Base-by-base conservation (phyloP, 2,329 filamentous ascomycete species). In the Aureobasidium subglaciale region DNA sequence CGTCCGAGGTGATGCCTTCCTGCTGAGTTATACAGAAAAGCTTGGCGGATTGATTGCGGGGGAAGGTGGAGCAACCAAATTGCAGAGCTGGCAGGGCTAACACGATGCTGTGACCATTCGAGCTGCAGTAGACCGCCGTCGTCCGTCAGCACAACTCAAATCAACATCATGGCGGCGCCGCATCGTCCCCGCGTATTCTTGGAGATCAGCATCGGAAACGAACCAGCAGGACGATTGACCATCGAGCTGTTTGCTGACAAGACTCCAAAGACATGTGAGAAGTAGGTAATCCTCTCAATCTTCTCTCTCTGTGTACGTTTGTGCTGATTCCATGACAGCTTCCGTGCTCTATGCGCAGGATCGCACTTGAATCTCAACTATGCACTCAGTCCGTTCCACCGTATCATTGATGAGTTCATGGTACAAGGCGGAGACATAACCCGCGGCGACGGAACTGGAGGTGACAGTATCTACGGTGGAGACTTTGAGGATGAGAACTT, bases 211-310 rank as follows among this genome's bases (percentile, higher is more conserved):
- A 68, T 72, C 52, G 73, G 67, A 34, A 65, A 64, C 18, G 64
- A 71, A 55, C 72, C 71, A n/a, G 65, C 67, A 15, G 73, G 73
- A 35, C 66, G 74, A 40, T 64, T 76, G 20, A 67, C 68, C 3
- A 69, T 76, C 52, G 74, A 76, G 63, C 69, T 76, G 18, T 76
- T 75, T 66, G 63, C 63, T 20, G 74, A 76, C 63, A 68, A 74
- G 58, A 67, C 72, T 9, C 74, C 74, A 9, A 68, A 67, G 56
- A 75, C 74, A 48, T 73, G 70, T 62, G 72, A 76, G 64, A 76
- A 75, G 73, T 75, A 65, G 74, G 73, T 75, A 64, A 59, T 63
- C 60, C 27, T 18, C 15, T 20, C 15, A 8, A 45, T 34, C n/a
- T 49, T 27, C 13, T 8, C 32, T 30, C 22, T 25, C 30, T 35